Percentiles rank a stretch among this genome's conserved stretches.
phyloP scores from a whole-genome alignment of 352 stramenopile genomes.

The Phytophthora kernoviae region DNA sequence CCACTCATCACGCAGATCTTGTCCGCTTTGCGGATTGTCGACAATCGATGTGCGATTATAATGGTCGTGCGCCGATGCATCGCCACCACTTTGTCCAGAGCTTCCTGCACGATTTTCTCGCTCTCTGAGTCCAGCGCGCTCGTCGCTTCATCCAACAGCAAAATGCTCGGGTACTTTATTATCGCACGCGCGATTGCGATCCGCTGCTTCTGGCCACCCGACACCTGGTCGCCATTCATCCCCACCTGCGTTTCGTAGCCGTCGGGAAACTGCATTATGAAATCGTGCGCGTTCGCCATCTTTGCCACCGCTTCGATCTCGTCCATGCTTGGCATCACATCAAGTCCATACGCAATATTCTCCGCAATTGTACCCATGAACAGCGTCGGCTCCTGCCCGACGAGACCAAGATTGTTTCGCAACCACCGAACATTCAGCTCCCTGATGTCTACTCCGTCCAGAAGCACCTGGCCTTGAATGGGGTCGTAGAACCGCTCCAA shows the following conservation, averaged over 20 bases:
- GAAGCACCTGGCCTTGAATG: slow-evolving; percentile 24
- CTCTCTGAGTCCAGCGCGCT: slow-evolving; percentile 88
- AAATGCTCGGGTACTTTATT: slow-evolving; percentile 43
- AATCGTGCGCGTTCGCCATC: slow-evolving; percentile 46
- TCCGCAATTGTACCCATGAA: slow-evolving; percentile 13
- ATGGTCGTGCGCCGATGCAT: slow-evolving; percentile 68
- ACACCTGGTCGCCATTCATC: slow-evolving; percentile 29
- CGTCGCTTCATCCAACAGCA: slow-evolving; percentile 76
- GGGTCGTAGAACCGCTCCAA: slow-evolving; percentile 55
- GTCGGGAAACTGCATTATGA: slow-evolving; percentile 43
- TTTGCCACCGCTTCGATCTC: slow-evolving; percentile 70
- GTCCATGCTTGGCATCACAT: slow-evolving; percentile 50
- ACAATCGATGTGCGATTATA: slow-evolving; percentile 87
- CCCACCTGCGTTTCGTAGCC: slow-evolving; percentile 44
- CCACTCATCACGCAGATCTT: slow-evolving; percentile 37
- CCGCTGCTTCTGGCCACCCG: slow-evolving; percentile 48
- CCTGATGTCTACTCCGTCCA: slow-evolving; percentile 43
- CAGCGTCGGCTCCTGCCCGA: slow-evolving; percentile 7
- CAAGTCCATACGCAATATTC: slow-evolving; percentile 48
- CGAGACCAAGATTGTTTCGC: slow-evolving; percentile 33
- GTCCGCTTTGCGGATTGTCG: slow-evolving; percentile 42
- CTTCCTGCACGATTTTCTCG: slow-evolving; percentile 56
- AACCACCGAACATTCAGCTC: slow-evolving; percentile 44
- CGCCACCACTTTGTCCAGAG: slow-evolving; percentile 33
- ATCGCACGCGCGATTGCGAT: slow-evolving; percentile 49